Conservation (phyloP, 495 filamentous ascomycete genomes). For the Margaritispora aquatica region DNA sequence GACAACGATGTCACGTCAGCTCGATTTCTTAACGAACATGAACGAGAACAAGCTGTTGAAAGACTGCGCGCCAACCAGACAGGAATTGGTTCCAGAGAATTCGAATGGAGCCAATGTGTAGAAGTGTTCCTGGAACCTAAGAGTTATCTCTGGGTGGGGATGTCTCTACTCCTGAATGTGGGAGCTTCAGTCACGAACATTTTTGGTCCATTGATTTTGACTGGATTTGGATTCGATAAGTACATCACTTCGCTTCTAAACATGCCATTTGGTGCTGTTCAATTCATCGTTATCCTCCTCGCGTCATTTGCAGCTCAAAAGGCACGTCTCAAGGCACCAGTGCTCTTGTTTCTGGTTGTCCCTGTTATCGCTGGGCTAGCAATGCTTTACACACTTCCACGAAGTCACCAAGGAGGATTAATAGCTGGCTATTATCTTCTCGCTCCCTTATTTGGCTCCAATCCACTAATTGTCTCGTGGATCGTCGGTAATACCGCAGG, state of each 20-base stretch:
- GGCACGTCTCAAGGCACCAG: slow-evolving; percentile 41
- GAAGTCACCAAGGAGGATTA: slow-evolving; percentile 33
- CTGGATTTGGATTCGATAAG: slow-evolving; percentile 51
- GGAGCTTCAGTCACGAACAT: slow-evolving; percentile 54
- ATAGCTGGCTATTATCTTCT: slow-evolving; percentile 58
- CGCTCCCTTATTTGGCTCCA: slow-evolving; percentile 52
- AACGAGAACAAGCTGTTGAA: slow-evolving; percentile 39
- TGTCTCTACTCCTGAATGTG: slow-evolving; percentile 54
- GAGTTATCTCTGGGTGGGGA: slow-evolving; percentile 40
- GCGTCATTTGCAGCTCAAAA: slow-evolving; percentile 47
- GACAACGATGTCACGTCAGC: slow-evolving; percentile 47
- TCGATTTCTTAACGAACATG: slow-evolving; percentile 42
- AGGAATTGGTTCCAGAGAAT: slow-evolving; percentile 46
- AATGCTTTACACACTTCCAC: slow-evolving; percentile 44
- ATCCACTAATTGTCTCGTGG: slow-evolving; percentile 42
- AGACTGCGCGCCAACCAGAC: slow-evolving; percentile 48
- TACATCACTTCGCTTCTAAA: slow-evolving; percentile 57
- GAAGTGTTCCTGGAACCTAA: slow-evolving; percentile 39
- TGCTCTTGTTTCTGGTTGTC: slow-evolving; percentile 41
- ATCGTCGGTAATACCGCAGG: slow-evolving; percentile 58
- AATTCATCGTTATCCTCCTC: slow-evolving; percentile 47
- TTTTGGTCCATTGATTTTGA: slow-evolving; percentile 56
- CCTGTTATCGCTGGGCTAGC: slow-evolving; percentile 52
- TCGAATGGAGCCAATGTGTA: slow-evolving; percentile 40
- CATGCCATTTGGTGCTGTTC: slow-evolving; percentile 55